These are phyloP conservation scores for Inonotus hispidus DNA, from an alignment of 1,284 basidiomycete species.

Conservation along the genomic window DNA sequence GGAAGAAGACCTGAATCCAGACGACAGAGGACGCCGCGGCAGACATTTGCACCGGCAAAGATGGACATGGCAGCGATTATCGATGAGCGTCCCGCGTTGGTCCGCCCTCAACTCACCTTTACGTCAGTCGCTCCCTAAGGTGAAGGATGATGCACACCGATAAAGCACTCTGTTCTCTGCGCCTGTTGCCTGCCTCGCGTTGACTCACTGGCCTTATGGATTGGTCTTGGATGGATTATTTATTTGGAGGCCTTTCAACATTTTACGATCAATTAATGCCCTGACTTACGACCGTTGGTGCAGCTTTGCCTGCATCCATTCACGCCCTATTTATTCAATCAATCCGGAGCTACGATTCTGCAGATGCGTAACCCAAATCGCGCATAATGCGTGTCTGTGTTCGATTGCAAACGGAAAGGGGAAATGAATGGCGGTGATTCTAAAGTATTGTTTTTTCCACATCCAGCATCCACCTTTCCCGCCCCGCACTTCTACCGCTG, in stretches of 20 bases:
- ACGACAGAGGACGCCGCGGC: slow-evolving; percentile 8
- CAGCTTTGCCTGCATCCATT: background rate
- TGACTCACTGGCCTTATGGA: background rate
- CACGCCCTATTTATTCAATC: background rate
- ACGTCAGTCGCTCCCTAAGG: slow-evolving; percentile 1
- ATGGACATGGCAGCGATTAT: slow-evolving; percentile 18
- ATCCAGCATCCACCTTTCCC: background rate
- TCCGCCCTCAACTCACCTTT: slow-evolving; percentile 4
- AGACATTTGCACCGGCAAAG: slow-evolving; percentile 8
- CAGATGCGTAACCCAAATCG: background rate
- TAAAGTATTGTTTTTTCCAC: background rate
- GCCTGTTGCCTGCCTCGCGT: background rate
- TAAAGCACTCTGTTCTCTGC: no score
- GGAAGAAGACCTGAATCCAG: background rate
- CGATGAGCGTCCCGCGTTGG: slow-evolving; percentile 18
- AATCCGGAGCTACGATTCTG: background rate
- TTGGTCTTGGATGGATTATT: background rate
- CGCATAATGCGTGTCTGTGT: background rate
- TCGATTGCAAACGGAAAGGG: background rate
- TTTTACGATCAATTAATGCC: slow-evolving; percentile 14
- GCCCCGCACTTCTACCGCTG: no score
- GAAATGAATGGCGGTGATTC: background rate
- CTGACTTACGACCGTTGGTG: background rate
- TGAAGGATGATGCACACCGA: background rate
- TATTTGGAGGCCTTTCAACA: slow-evolving; percentile 9